These are phyloP conservation scores for Coemansia sp. DNA, from an alignment of 192 early-diverging fungal species.

Conservation along the genomic window DNA sequence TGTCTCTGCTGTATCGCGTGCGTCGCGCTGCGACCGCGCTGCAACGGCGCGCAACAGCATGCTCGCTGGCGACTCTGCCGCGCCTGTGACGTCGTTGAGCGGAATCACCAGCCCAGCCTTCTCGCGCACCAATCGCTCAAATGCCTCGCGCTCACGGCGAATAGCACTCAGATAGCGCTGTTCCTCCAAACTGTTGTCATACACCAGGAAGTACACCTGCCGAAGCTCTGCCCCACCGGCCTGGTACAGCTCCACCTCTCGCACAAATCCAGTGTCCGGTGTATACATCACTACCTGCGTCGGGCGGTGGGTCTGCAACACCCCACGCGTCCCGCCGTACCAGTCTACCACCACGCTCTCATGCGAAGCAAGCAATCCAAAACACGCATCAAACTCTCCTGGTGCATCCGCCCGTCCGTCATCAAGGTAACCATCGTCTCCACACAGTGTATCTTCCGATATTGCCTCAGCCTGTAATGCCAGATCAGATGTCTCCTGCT, in stretches of 20 bases:
- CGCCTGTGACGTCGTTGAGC: conserved; percentile 5
- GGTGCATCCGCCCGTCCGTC: conserved; percentile 44
- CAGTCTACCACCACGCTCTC: conserved; percentile 57
- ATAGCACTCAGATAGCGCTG: conserved; percentile 83
- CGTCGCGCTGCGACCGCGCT: conserved; percentile 25
- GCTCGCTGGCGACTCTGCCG: conserved; percentile 24
- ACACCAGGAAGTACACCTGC: conserved; percentile 89
- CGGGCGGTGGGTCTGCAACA: conserved; percentile 71
- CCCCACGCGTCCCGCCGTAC: conserved; percentile 64
- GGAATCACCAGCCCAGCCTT: conserved; percentile 69
- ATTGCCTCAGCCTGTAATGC: conserved; percentile 27
- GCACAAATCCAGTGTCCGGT: conserved; percentile 82
- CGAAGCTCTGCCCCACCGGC: conserved; percentile 54
- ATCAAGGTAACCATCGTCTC: conserved; percentile 17
- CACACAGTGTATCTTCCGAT: background rate
- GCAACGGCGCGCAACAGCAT: conserved; percentile 17
- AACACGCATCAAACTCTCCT: conserved; percentile 29
- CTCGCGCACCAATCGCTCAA: conserved; percentile 86
- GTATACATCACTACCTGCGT: conserved; percentile 89
- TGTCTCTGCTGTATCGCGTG: conserved; percentile 6
- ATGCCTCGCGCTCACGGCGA: conserved; percentile 87
- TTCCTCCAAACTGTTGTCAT: conserved; percentile 94
- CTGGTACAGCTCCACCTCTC: conserved; percentile 77
- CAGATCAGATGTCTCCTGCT: conserved; percentile 29
- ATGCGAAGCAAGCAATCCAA: conserved; percentile 25